Evolutionary conservation across 176 grass and related monocot genomes (phyloP).

Genomic region (Miscanthus lutarioriparius): DNA sequence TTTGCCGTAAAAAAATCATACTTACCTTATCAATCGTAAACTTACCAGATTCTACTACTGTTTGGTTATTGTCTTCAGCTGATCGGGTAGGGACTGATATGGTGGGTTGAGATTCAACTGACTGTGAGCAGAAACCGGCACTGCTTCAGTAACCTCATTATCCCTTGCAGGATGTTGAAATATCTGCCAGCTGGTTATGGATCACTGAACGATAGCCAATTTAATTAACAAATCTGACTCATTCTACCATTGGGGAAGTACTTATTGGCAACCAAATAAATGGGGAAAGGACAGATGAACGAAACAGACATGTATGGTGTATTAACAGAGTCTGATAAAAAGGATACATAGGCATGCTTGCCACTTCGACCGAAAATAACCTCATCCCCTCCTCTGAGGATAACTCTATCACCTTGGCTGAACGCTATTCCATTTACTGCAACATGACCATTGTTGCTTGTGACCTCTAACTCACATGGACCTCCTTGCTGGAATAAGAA

Average conservation of each 20-base stretch:
- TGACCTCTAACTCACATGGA: background rate
- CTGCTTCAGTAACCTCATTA: too few species aligned
- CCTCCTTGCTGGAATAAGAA: conserved; percentile 28
- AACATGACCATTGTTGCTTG: conserved; percentile 10
- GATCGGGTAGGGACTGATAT: background rate
- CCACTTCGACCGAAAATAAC: conserved; percentile 42
- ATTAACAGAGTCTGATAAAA: conserved; percentile 10
- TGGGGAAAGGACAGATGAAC: background rate
- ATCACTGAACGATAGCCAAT: conserved; percentile 15
- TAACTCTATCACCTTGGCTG: conserved; percentile 6
- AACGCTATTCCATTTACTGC: conserved; percentile 51
- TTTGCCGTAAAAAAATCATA: too few species aligned
- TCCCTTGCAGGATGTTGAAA: conserved; percentile 44
- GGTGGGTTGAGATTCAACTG: too few species aligned
- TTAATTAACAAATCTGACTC: conserved; percentile 19
- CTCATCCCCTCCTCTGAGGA: conserved; percentile 64
- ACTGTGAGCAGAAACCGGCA: too few species aligned
- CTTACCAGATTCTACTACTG: conserved; percentile 28
- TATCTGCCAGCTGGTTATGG: conserved; percentile 55
- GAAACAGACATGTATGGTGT: conserved; percentile 4
- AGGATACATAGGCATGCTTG: conserved; percentile 78
- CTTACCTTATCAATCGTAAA: background rate
- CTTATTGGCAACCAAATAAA: conserved; percentile 5
- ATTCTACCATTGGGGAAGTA: conserved; percentile 20
- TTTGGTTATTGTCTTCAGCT: conserved; percentile 25